These are phyloP conservation scores for Beauveria brongniartii DNA, from an alignment of 2,329 filamentous ascomycete genomes.

Conservation along the genomic window DNA sequence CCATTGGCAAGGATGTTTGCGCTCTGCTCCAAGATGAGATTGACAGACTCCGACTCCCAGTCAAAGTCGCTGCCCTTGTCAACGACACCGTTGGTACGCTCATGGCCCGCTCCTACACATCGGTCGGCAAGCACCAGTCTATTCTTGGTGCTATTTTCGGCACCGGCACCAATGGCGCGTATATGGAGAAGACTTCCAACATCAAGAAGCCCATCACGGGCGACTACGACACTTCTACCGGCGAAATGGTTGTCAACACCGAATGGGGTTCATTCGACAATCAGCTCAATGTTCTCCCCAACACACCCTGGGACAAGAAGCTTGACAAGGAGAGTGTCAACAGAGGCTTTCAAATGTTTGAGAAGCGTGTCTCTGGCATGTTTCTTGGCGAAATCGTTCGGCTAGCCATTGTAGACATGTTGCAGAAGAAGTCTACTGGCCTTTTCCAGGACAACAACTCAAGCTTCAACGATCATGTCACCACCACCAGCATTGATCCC, in stretches of 20 bases:
- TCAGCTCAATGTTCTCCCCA: conserved; percentile 76
- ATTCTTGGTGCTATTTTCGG: conserved; percentile 95
- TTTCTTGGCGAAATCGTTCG: conserved; percentile 93
- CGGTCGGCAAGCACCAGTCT: conserved; percentile 76
- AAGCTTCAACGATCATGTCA: conserved; percentile 58
- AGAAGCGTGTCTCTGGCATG: conserved; percentile 98
- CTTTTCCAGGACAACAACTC: conserved; percentile 74
- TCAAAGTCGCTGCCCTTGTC: conserved; percentile 90
- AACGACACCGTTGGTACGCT: conserved; percentile 97
- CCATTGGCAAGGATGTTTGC: conserved; percentile 90
- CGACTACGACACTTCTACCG: conserved; percentile 69
- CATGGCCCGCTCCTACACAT: conserved; percentile 95
- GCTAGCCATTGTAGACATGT: conserved; percentile 62
- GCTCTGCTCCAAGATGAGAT: conserved; percentile 82
- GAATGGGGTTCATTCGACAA: conserved; percentile 99
- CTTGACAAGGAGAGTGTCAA: conserved; percentile 79
- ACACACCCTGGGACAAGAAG: conserved; percentile 71
- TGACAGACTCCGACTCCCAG: conserved; percentile 75
- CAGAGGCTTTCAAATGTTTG: conserved; percentile 95
- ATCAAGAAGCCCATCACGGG: conserved; percentile 69
- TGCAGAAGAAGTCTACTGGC: conserved; percentile 56
- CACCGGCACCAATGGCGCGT: conserved; percentile 94
- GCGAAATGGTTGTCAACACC: conserved; percentile 95
- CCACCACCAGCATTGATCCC: conserved; percentile 60
- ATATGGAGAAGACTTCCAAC: conserved; percentile 83